Evolutionary conservation across 1,284 basidiomycete genomes (phyloP), one percentile per base, ranked within the genome.

Genomic region (Veloboletus limbatus): DNA sequence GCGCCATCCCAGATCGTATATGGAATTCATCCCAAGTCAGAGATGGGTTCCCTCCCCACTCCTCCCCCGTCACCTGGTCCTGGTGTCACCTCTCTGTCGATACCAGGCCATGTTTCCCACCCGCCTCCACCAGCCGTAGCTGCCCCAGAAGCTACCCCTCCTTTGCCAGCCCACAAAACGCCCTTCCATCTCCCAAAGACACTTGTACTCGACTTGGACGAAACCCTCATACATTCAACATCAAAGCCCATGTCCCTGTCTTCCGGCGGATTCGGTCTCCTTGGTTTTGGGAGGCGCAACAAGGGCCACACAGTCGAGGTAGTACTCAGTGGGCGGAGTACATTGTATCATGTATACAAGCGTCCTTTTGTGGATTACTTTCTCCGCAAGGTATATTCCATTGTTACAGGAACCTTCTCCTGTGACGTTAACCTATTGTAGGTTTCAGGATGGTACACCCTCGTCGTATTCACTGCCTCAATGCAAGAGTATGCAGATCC

Each of bases 401-500:
- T 20, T 26, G 13, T 39, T 50, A 32, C 28, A 25, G 18, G 6
- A 25, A 28, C 27, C 13, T 37, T 38, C 18, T 18, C 24, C n/a
- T 28, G 11, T 31, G 20, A 40, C 45, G 37, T 50, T 44, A 55
- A 48, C 45, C 43, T 42, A 42, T 33, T 28, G 38, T 62, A 97
- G 93, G 97, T 98, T 35, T 95, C 96, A 20, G 78, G 86, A 32
- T 99, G 96, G 96, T 99, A 99, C 71, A 97, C 95, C 2, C 83
- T 99, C 45, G 95, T 99, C 45, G 92, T 99, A 54, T 99, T 96
- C 69, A 99, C 96, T 16, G 97, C 96, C 2, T 97, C 94, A 6
- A 93, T 99, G 86, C 90, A 94, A 62, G 96, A 99, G 69, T 99
- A 99, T 67, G 96, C 96, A 48, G 96, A 99, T 72, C 96, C 97